Conservation (phyloP, 495 filamentous ascomycete species). For the Sporormia fimetaria region DNA sequence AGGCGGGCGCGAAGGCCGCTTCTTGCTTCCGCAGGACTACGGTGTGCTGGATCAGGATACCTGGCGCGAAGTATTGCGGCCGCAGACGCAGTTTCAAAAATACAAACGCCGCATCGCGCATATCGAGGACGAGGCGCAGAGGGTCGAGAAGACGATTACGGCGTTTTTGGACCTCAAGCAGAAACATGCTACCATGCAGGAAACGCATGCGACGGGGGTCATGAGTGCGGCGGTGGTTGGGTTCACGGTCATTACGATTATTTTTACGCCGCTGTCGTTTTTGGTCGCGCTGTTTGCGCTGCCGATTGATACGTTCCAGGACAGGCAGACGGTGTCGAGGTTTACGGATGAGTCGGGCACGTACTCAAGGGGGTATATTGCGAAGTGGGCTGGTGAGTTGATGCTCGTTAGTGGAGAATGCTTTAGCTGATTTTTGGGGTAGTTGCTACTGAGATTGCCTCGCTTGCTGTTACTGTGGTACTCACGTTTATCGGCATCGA, state of each 20-base stretch:
- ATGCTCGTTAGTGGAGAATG: too few species aligned
- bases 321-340: too few species aligned
- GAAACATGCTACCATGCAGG: slow-evolving; percentile 27
- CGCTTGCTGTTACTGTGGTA: too few species aligned
- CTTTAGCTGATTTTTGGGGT: too few species aligned
- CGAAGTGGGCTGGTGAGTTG: too few species aligned
- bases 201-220: slow-evolving; percentile 21
- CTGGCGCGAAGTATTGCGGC: neutral
- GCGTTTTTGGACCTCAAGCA: slow-evolving; percentile 15
- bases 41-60: neutral
- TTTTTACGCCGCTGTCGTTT: slow-evolving; percentile 32
- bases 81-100: too few species aligned
- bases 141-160: slow-evolving; percentile 1
- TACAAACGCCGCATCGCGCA: slow-evolving; percentile 2
- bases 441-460: too few species aligned
- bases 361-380: too few species aligned
- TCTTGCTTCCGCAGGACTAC: slow-evolving; percentile 1
- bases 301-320: slow-evolving; percentile 6
- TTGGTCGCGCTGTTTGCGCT: slow-evolving; percentile 29
- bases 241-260: slow-evolving; percentile 32
- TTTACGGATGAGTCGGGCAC: too few species aligned
- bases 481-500: too few species aligned
- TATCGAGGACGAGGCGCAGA: slow-evolving; percentile 3
- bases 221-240: slow-evolving; percentile 27
- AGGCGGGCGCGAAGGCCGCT: too few species aligned